These are phyloP conservation scores for Lenwebbia sp. DNA, from an alignment of 345 rosid species.

Conservation along the genomic window DNA sequence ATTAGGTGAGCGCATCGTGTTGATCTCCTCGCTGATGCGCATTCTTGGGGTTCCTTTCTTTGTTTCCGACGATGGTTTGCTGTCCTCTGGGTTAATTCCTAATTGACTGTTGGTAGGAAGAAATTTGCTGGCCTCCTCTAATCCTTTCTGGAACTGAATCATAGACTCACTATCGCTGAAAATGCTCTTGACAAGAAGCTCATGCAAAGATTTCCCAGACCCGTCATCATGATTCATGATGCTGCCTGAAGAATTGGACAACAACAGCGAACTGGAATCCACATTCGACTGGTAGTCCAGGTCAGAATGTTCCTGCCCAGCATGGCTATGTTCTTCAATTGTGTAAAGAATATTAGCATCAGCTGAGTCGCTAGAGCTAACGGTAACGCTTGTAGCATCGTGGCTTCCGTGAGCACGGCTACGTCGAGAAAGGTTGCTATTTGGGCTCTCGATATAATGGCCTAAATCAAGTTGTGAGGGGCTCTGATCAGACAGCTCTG, in stretches of 20 bases:
- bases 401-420: slow-evolving; percentile 9
- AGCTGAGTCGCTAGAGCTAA: neutral
- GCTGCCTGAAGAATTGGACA: neutral
- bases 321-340: neutral
- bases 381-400: neutral
- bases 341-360: neutral
- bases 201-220: neutral
- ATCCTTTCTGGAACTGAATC: slow-evolving; percentile 53
- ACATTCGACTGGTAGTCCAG: neutral
- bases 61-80: neutral
- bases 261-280: neutral
- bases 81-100: slow-evolving; percentile 20
- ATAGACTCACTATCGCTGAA: slow-evolving; percentile 13
- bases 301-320: neutral
- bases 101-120: slow-evolving; percentile 44
- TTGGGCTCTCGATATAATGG: slow-evolving; percentile 11
- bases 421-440: slow-evolving; percentile 8
- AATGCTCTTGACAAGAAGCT: neutral
- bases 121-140: slow-evolving; percentile 81
- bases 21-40: too few species aligned
- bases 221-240: neutral
- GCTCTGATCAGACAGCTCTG: slow-evolving; percentile 4
- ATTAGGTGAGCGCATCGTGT: too few species aligned
- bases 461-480: neutral
- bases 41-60: slow-evolving; percentile 1